Evolutionary conservation across 352 stramenopile genomes (phyloP).

Genomic region (Phytophthora nicotianae): DNA sequence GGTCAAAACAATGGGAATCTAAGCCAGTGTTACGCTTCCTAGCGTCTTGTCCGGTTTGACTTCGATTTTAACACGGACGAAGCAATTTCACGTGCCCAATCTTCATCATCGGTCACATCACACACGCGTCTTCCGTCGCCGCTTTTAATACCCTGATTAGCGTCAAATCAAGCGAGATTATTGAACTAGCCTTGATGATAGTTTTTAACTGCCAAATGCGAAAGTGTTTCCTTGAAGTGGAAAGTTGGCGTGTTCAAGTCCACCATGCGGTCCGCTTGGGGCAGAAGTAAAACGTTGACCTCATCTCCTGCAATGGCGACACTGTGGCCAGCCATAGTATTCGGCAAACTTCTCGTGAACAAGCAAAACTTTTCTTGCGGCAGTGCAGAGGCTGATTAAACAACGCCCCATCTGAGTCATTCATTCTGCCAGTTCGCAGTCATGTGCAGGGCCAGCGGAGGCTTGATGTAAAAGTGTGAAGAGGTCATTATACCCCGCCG

Average conservation of each 20-base stretch:
- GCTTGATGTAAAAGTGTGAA: constrained; percentile 37
- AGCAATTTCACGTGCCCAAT: constrained; percentile 17
- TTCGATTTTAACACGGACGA: neutral
- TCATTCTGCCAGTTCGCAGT: constrained; percentile 41
- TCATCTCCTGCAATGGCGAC: constrained; percentile 23
- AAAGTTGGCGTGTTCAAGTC: constrained; percentile 38
- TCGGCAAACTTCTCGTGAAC: constrained; percentile 6
- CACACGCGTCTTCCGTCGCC: constrained; percentile 2
- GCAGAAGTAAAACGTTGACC: constrained; percentile 34
- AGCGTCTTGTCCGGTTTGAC: neutral
- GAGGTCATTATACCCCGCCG: constrained; percentile 14
- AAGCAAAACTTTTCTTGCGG: constrained; percentile 1
- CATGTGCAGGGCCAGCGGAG: constrained; percentile 30
- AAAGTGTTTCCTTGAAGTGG: constrained; percentile 37
- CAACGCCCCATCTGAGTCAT: constrained; percentile 42
- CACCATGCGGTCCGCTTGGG: constrained; percentile 26
- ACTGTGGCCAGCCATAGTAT: constrained; percentile 30
- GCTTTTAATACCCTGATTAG: constrained; percentile 19
- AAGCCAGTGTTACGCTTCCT: neutral
- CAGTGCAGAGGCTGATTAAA: constrained; percentile 23
- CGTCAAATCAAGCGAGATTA: constrained; percentile 19
- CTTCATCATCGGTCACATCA: constrained; percentile 16
- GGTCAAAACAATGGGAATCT: too few species aligned
- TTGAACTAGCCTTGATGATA: constrained; percentile 17
- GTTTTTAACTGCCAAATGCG: constrained; percentile 31